phyloP scores from a whole-genome alignment of 768 basidiomycete genomes.

The Podaxis sp. region DNA sequence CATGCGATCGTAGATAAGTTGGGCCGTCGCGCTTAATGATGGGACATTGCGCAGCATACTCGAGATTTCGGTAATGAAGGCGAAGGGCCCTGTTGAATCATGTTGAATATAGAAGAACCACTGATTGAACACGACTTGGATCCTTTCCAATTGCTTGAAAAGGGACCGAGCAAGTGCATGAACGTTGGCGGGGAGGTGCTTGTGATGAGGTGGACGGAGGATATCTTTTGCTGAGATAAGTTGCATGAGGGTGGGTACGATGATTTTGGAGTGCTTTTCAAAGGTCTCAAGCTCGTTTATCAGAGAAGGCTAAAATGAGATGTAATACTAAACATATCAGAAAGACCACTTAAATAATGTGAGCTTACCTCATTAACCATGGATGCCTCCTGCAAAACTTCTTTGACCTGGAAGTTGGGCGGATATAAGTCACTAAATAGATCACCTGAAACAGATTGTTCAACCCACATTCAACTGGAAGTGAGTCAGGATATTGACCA shows the following conservation, averaged over 20 bases:
- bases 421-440: neutral
- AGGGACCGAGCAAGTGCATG: neutral
- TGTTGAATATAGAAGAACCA: neutral
- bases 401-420: neutral
- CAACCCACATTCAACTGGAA: neutral
- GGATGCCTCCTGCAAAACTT: neutral
- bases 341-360: neutral
- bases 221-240: slow-evolving; percentile 1
- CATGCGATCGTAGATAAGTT: neutral
- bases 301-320: neutral
- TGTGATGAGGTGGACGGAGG: neutral
- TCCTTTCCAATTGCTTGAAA: neutral
- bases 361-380: neutral
- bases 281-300: neutral
- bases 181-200: neutral
- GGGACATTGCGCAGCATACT: neutral
- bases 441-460: neutral
- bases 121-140: neutral
- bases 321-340: neutral
- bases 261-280: neutral
- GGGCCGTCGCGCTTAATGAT: neutral
- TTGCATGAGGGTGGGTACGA: neutral
- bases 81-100: neutral
- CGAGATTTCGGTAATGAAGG: neutral
- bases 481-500: no score